Conservation (phyloP, 352 stramenopile species). For the Blastocystis sp. region DNA sequence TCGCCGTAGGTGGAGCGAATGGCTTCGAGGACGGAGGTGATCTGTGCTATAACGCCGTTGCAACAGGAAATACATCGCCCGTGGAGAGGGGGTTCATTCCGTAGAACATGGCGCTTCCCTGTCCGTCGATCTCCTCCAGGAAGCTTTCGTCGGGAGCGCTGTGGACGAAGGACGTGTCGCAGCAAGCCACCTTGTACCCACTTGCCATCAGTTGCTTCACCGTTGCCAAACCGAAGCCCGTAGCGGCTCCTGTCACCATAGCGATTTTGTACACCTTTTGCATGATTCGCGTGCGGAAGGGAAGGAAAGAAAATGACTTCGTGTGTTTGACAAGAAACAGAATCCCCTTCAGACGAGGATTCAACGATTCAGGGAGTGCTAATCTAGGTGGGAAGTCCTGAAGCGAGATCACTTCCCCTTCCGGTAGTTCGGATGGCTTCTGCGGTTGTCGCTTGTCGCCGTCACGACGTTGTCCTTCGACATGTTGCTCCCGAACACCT, state of each 20-base stretch:
- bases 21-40: conserved; percentile 15
- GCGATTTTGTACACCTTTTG: conserved; percentile 23
- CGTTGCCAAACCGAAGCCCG: conserved; percentile 36
- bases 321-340: conserved; percentile 68
- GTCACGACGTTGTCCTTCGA: conserved; percentile 16
- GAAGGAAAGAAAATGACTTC: conserved; percentile 24
- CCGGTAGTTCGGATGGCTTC: not conserved
- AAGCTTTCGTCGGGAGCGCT: not conserved
- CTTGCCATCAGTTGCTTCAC: not conserved
- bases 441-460: not conserved
- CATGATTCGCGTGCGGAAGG: not conserved
- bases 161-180: conserved; percentile 30
- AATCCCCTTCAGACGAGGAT: not conserved
- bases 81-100: conserved; percentile 44
- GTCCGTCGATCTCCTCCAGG: not conserved
- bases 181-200: conserved; percentile 69
- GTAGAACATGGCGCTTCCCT: conserved; percentile 37
- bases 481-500: conserved; percentile 46
- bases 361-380: not conserved
- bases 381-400: no score
- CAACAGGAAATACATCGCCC: not conserved
- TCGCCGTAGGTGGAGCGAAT: conserved; percentile 8
- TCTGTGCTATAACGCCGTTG: not conserved
- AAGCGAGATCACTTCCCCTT: no score
- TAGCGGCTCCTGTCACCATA: conserved; percentile 41